Base-by-base conservation (phyloP, 352 stramenopile species). In the Globisporangium paddicum region DNA sequence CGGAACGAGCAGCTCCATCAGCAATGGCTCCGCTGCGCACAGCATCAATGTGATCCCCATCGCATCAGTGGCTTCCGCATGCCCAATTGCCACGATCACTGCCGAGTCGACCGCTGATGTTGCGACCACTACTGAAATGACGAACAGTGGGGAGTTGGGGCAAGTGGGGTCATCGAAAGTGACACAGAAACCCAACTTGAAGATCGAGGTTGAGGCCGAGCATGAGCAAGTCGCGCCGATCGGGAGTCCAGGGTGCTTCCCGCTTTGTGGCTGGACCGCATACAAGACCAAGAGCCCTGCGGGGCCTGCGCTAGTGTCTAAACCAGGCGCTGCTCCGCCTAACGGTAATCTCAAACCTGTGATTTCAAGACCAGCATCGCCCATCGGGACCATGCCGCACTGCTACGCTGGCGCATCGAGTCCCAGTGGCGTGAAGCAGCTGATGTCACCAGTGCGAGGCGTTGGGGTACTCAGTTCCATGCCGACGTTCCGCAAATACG, bases 241-340 rank as follows among this genome's bases (percentile, higher is more conserved):
- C 0, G 34, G 50, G 11, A 57, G 47, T 8, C 57, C 57, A 6
- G 26, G 47, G 1, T 63, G 57, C 47, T 63, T 63, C 18, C 21
- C 57, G 0, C 38, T 63, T 14, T 50, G 37, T 16, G 38, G 46
- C n/a, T 63, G 57, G 57, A 23, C 37, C 5, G 57, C n/a, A 11
- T 34, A 25, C 21, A 49, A 49, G 8, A 37, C 14, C 23, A 62
- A 55, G 46, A 62, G 45, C 9, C 47, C 56, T 6, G 46, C 49
- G 34, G 8, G 18, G 11, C 25, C 56, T 16, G 46, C 18, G 10
- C 11, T 2, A 49, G 30, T 5, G 10, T n/a, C 8, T 21, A 56
- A 48, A 6, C 25, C 26, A 8, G 38, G 21, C 16, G 30, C 38
- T 21, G 16, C 38, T 44, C 19, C 32, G 5, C 45, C 19, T 0